Evolutionary conservation across 2,329 filamentous ascomycete species (phyloP).

Genomic region (Penicillium rolfsii): DNA sequence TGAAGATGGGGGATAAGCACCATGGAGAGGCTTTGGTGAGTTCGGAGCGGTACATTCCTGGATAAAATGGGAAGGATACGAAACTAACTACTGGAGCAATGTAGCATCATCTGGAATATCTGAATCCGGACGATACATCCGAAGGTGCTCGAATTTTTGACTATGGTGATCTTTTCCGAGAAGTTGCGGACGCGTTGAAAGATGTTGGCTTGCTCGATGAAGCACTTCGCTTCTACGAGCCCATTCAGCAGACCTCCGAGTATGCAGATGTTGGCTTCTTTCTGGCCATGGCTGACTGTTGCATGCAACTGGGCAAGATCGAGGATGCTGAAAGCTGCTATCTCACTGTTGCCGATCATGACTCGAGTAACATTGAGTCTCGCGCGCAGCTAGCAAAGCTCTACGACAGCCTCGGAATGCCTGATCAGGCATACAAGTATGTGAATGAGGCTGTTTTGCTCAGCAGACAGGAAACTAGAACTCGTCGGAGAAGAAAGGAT

Average conservation of each 20-base stretch:
- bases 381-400: slow-evolving; percentile 80
- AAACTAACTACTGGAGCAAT: slow-evolving; percentile 16
- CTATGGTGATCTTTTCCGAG: slow-evolving; percentile 78
- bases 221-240: slow-evolving; percentile 62
- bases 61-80: not conserved
- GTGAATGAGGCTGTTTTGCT: slow-evolving; percentile 74
- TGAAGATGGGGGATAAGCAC: slow-evolving; percentile 66
- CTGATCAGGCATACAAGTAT: slow-evolving; percentile 75
- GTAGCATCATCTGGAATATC: slow-evolving; percentile 68
- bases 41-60: slow-evolving; percentile 16
- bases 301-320: slow-evolving; percentile 64
- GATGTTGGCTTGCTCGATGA: slow-evolving; percentile 55
- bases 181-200: slow-evolving; percentile 65
- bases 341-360: slow-evolving; percentile 71
- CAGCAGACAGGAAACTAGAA: slow-evolving; percentile 48
- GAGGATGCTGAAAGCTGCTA: slow-evolving; percentile 77
- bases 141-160: slow-evolving; percentile 60
- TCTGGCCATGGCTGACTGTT: slow-evolving; percentile 62
- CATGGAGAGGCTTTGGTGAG: slow-evolving; percentile 73
- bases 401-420: slow-evolving; percentile 74
- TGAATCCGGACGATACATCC: slow-evolving; percentile 65
- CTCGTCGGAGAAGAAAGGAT: slow-evolving; percentile 38
- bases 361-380: slow-evolving; percentile 73
- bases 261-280: slow-evolving; percentile 55
- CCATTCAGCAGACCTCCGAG: slow-evolving; percentile 52